phyloP scores from a whole-genome alignment of 1,284 basidiomycete genomes.

The Nidula niveotomentosa region DNA sequence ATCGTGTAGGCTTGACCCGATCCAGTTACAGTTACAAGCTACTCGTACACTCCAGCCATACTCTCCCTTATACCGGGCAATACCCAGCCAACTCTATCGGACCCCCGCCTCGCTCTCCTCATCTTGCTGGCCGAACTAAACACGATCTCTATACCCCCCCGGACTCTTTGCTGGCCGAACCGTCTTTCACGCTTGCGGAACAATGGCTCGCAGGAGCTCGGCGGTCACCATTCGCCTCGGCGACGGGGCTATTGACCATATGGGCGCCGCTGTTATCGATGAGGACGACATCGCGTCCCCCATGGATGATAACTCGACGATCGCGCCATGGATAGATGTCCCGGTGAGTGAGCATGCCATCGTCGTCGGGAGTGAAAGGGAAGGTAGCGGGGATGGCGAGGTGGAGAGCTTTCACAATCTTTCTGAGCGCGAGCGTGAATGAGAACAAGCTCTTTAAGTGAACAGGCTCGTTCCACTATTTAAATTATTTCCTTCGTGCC shows the following conservation, averaged over 20 bases:
- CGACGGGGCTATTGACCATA: constrained; percentile 24
- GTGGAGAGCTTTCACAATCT: no score
- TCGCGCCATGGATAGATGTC: constrained; percentile 33
- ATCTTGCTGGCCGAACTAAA: background rate
- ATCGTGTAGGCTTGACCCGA: background rate
- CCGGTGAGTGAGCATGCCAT: constrained; percentile 19
- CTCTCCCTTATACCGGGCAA: background rate
- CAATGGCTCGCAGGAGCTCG: constrained; percentile 15
- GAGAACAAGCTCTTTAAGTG: no score
- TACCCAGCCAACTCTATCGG: background rate
- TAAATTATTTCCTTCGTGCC: no score
- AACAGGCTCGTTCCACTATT: no score
- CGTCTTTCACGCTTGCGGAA: background rate
- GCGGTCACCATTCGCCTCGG: constrained; percentile 13
- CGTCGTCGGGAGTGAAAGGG: no score
- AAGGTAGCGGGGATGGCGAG: background rate
- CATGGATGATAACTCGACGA: constrained; percentile 19
- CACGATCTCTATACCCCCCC: no score
- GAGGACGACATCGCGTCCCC: constrained; percentile 11
- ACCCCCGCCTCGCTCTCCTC: background rate
- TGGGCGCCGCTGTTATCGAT: constrained; percentile 19
- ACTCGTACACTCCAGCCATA: no score
- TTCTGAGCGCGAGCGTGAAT: no score
- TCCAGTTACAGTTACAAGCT: no score
- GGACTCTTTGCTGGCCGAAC: background rate